phyloP scores from a whole-genome alignment of 2,329 filamentous ascomycete genomes.

The Cytospora leucostoma region DNA sequence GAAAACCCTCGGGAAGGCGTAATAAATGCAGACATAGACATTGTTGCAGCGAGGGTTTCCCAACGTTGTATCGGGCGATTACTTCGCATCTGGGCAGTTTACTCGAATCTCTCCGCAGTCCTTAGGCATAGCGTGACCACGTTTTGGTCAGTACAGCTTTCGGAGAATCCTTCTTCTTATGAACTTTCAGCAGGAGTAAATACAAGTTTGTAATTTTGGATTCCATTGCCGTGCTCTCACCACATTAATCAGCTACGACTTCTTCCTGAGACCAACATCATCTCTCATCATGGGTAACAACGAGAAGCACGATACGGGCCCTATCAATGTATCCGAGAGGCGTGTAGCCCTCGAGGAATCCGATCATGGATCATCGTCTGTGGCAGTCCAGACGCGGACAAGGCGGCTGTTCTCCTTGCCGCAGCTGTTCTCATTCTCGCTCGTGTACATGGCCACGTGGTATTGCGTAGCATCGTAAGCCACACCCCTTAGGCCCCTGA shows the following conservation, averaged over 20 bases:
- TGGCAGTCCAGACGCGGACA: conserved; percentile 10
- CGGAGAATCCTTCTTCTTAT: neutral
- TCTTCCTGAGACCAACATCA: neutral
- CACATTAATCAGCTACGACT: neutral
- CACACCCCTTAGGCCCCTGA: neutral
- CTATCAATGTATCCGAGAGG: neutral
- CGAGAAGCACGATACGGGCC: neutral
- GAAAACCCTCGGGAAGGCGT: neutral
- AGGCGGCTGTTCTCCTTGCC: conserved; percentile 17
- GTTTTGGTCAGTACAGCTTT: neutral
- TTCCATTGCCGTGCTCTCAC: neutral
- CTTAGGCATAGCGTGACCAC: neutral
- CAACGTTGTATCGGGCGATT: neutral
- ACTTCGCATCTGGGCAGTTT: neutral
- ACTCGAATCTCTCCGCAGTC: neutral
- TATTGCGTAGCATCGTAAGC: conserved; percentile 1
- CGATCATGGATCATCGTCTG: neutral
- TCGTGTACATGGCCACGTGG: conserved; percentile 18
- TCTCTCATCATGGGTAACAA: conserved; percentile 5
- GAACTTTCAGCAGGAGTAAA: neutral
- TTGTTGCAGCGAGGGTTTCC: neutral
- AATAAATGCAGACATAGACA: neutral
- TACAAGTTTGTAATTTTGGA: neutral
- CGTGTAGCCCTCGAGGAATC: neutral
- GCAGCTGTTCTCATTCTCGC: conserved; percentile 21